phyloP scores from a whole-genome alignment of 2,329 filamentous ascomycete genomes.

The Teratosphaeria nubilosa region DNA sequence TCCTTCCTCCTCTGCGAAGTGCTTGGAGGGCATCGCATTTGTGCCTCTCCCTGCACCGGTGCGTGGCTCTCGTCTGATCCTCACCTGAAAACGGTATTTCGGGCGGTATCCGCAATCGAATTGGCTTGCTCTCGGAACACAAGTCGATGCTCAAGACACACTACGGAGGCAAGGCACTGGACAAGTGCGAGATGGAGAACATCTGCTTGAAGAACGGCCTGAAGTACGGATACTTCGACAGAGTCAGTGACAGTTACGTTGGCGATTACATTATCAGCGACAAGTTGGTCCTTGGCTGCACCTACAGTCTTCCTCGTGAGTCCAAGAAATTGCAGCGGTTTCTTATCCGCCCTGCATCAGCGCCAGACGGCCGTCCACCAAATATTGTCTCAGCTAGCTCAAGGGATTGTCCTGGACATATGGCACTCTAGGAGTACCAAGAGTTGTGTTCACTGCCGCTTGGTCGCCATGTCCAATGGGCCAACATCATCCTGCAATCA shows the following conservation, averaged over 20 bases:
- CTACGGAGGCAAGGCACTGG: conserved; percentile 31
- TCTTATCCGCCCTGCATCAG: conserved; percentile 19
- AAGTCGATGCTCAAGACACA: conserved; percentile 43
- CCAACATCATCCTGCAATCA: conserved; percentile 40
- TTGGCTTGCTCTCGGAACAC: conserved; percentile 35
- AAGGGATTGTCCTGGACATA: conserved; percentile 34
- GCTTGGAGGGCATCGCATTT: conserved; percentile 4
- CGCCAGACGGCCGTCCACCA: conserved; percentile 8
- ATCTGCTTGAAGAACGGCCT: conserved; percentile 41
- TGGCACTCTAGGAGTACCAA: conserved; percentile 44
- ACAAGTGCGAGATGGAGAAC: conserved; percentile 27
- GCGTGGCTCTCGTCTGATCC: conserved; percentile 9
- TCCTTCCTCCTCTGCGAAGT: conserved; percentile 9
- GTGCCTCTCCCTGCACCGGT: neutral
- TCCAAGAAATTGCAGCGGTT: conserved; percentile 20
- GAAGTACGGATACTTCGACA: conserved; percentile 41
- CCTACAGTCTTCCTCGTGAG: conserved; percentile 30
- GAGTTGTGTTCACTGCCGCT: conserved; percentile 41
- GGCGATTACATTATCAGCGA: conserved; percentile 4
- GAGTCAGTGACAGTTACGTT: conserved; percentile 1
- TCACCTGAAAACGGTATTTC: conserved; percentile 6
- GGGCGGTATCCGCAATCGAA: conserved; percentile 5
- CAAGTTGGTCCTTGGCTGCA: conserved; percentile 19
- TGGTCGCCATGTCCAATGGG: conserved; percentile 39
- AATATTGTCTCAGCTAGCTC: conserved; percentile 32